A percentile compares a stretch with the other conserved stretches of the same genome.
These are phyloP conservation scores for Cryptococcus maquisensis DNA, from an alignment of 1,284 basidiomycete genomes.

Conservation along the genomic window DNA sequence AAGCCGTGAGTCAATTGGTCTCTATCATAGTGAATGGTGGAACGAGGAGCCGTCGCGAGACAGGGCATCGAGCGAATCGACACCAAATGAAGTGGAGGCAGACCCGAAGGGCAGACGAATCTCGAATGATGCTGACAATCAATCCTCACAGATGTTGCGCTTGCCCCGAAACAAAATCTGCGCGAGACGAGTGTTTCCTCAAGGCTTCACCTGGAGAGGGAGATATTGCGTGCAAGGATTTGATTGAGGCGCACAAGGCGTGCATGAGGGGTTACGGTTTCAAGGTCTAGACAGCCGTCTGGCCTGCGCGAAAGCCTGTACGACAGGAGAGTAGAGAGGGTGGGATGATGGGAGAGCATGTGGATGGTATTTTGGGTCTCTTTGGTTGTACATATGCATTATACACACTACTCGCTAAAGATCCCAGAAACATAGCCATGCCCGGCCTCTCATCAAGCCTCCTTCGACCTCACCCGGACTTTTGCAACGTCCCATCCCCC, in stretches of 20 bases:
- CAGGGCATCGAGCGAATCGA: neutral
- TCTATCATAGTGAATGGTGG: neutral
- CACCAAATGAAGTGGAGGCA: too few species aligned
- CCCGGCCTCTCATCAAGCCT: neutral
- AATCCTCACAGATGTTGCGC: constrained; percentile 75
- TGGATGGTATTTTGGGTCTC: neutral
- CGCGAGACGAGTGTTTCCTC: constrained; percentile 90
- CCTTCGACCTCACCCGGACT: constrained; percentile 23
- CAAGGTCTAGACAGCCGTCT: constrained; percentile 57
- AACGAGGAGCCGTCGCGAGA: too few species aligned
- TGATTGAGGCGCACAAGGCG: constrained; percentile 72
- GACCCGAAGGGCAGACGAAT: neutral
- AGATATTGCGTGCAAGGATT: constrained; percentile 70
- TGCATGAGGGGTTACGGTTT: constrained; percentile 90
- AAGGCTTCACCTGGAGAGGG: constrained; percentile 65
- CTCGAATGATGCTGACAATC: neutral
- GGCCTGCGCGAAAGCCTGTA: neutral
- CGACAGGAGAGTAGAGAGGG: neutral
- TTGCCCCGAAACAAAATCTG: constrained; percentile 87
- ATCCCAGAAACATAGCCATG: too few species aligned
- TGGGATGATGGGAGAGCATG: neutral
- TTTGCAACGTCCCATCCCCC: constrained; percentile 44
- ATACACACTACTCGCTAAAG: constrained; percentile 2
- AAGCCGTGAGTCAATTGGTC: constrained; percentile 67
- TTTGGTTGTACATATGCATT: constrained; percentile 1